Evolutionary conservation across 352 stramenopile genomes (phyloP).

Genomic region (Phytophthora pisi): DNA sequence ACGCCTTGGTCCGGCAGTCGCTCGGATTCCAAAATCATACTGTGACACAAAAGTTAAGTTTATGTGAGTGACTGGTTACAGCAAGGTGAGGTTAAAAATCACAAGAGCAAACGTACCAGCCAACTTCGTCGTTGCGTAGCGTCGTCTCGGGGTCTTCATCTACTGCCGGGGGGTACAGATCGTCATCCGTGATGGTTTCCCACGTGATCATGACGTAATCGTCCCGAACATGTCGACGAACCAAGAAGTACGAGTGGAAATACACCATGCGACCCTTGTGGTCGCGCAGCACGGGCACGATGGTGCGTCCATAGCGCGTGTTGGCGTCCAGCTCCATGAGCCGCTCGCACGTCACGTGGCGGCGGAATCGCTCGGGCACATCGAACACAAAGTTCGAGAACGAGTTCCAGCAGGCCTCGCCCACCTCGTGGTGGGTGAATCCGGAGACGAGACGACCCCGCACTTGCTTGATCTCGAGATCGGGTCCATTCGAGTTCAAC

Average conservation of each 20-base stretch:
- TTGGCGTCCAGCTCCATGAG: constrained; percentile 82
- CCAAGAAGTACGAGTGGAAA: constrained; percentile 81
- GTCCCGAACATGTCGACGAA: constrained; percentile 61
- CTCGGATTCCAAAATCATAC: constrained; percentile 73
- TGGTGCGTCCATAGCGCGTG: constrained; percentile 80
- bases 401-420: constrained; percentile 75
- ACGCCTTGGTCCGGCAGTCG: constrained; percentile 50
- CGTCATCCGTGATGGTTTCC: constrained; percentile 70
- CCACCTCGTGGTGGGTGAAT: constrained; percentile 67
- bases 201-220: constrained; percentile 70
- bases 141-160: constrained; percentile 59
- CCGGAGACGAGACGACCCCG: constrained; percentile 60
- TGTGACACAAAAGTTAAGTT: constrained; percentile 19
- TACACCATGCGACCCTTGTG: constrained; percentile 66
- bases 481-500: constrained; percentile 76
- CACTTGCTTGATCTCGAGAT: constrained; percentile 83
- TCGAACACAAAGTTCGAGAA: constrained; percentile 82
- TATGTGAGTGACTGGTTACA: neutral
- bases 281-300: constrained; percentile 71
- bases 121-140: constrained; percentile 80
- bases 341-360: constrained; percentile 68
- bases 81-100: constrained; percentile 1
- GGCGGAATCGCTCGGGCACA: constrained; percentile 66
- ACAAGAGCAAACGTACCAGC: constrained; percentile 53
- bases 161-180: constrained; percentile 54